phyloP scores from a whole-genome alignment of 352 stramenopile genomes.

The Globisporangium solare region DNA sequence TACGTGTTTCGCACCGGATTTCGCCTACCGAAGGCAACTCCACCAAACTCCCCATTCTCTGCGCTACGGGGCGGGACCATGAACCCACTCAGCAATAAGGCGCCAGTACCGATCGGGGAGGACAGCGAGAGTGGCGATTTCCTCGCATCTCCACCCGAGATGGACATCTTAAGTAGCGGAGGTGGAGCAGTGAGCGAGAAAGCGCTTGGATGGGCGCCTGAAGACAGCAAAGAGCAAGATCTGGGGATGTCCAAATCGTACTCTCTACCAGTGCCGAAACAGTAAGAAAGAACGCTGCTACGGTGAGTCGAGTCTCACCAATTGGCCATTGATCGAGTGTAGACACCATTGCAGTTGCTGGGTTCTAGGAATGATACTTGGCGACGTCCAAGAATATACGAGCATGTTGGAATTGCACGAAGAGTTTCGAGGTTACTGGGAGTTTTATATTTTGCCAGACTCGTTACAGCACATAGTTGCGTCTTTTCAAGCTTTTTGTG shows the following conservation, averaged over 20 bases:
- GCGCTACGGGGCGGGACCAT: not conserved
- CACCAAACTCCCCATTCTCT: slow-evolving; percentile 19
- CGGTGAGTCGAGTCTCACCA: too few species aligned
- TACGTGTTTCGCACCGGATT: slow-evolving; percentile 59
- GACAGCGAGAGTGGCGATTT: slow-evolving; percentile 10
- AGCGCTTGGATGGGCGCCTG: slow-evolving; percentile 34
- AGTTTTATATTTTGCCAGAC: not conserved
- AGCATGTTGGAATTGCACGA: not conserved
- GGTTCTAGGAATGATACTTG: not conserved
- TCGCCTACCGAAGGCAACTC: slow-evolving; percentile 42
- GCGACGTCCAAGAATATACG: not conserved
- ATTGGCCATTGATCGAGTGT: too few species aligned
- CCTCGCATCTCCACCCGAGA: slow-evolving; percentile 16
- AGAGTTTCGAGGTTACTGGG: not conserved
- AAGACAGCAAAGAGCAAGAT: slow-evolving; percentile 23
- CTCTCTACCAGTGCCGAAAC: slow-evolving; percentile 44
- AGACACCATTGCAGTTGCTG: not conserved
- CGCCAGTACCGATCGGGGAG: slow-evolving; percentile 7
- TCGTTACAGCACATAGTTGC: not conserved
- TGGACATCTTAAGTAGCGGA: slow-evolving; percentile 1
- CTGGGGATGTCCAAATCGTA: slow-evolving; percentile 39
- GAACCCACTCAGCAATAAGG: slow-evolving; percentile 1
- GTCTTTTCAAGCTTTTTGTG: not conserved
- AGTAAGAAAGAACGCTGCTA: slow-evolving; percentile 10
- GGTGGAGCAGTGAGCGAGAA: slow-evolving; percentile 18